These are phyloP conservation scores for Botryococcus braunii DNA, from an alignment of 163 green algal species.

Conservation along the genomic window DNA sequence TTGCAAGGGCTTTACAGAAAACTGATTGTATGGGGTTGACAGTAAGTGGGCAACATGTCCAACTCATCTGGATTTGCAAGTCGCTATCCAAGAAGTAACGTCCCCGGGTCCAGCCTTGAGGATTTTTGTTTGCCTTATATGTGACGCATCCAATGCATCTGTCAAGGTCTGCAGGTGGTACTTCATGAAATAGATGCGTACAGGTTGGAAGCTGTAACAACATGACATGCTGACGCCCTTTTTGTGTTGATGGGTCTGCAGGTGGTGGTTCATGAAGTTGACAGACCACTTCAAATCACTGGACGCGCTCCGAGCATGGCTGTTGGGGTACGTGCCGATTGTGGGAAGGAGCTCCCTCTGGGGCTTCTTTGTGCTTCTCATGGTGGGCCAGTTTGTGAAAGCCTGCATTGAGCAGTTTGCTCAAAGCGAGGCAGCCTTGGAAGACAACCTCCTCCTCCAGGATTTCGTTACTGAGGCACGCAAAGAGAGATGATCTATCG, in stretches of 20 bases:
- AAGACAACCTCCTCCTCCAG: too few species aligned
- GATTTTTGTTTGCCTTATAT: too few species aligned
- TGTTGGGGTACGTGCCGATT: conserved; percentile 19
- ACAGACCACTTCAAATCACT: conserved; percentile 26
- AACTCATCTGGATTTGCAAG: too few species aligned
- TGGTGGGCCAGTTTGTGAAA: conserved; percentile 54
- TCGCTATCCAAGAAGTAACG: too few species aligned
- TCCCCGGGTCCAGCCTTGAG: too few species aligned
- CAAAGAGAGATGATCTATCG: too few species aligned
- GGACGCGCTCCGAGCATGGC: background rate
- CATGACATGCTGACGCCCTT: too few species aligned
- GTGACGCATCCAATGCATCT: background rate
- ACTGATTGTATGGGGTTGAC: too few species aligned
- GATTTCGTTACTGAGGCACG: too few species aligned
- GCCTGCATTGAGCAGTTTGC: conserved; percentile 68
- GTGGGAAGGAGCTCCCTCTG: conserved; percentile 24
- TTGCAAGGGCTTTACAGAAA: too few species aligned
- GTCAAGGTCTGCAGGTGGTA: background rate
- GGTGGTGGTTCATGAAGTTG: conserved; percentile 24
- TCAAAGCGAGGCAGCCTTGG: too few species aligned
- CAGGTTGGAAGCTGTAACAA: conserved; percentile 12
- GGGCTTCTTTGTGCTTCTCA: conserved; percentile 37
- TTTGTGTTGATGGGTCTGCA: conserved; percentile 7
- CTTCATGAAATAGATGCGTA: background rate
- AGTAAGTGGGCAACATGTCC: too few species aligned